Percentiles rank a stretch among this genome's conserved stretches.
Evolutionary conservation across 495 filamentous ascomycete species (phyloP).

Genomic region (Melanomma pulvis-pyrius): DNA sequence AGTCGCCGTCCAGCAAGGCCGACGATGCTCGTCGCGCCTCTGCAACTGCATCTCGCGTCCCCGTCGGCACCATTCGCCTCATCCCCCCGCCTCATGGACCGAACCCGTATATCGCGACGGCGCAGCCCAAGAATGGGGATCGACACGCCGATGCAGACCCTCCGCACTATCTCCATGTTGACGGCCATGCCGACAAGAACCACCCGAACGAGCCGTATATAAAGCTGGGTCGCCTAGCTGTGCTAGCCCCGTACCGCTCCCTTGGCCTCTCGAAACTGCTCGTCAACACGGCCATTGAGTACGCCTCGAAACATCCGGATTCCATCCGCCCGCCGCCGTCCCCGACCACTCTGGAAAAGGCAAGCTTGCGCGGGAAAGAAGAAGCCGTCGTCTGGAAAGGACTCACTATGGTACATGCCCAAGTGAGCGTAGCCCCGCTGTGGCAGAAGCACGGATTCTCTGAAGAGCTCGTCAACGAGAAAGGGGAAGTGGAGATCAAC

Average conservation of each 20-base stretch:
- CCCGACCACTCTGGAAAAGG: slow-evolving; percentile 33
- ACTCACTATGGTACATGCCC: slow-evolving; percentile 74
- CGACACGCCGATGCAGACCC: slow-evolving; percentile 29
- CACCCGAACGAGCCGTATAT: slow-evolving; percentile 65
- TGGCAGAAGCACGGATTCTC: slow-evolving; percentile 72
- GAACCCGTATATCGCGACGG: slow-evolving; percentile 49
- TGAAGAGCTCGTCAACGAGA: slow-evolving; percentile 68
- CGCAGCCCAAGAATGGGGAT: neutral
- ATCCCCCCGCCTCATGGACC: slow-evolving; percentile 74
- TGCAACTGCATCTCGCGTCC: slow-evolving; percentile 46
- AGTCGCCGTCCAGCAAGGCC: neutral
- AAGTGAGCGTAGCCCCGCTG: slow-evolving; percentile 60
- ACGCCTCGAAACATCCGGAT: slow-evolving; percentile 59
- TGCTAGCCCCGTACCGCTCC: slow-evolving; percentile 63
- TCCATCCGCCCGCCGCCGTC: slow-evolving; percentile 46
- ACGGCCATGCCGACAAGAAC: neutral
- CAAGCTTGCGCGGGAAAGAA: slow-evolving; percentile 24
- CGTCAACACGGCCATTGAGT: slow-evolving; percentile 63
- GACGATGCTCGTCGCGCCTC: slow-evolving; percentile 20
- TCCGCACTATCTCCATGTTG: neutral
- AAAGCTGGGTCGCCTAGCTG: slow-evolving; percentile 77
- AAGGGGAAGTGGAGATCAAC: slow-evolving; percentile 23
- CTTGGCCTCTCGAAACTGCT: slow-evolving; percentile 64
- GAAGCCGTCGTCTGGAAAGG: slow-evolving; percentile 60
- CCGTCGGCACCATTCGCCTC: slow-evolving; percentile 75